phyloP scores from a whole-genome alignment of 345 rosid genomes.

The Erysimum cheiranthoides region DNA sequence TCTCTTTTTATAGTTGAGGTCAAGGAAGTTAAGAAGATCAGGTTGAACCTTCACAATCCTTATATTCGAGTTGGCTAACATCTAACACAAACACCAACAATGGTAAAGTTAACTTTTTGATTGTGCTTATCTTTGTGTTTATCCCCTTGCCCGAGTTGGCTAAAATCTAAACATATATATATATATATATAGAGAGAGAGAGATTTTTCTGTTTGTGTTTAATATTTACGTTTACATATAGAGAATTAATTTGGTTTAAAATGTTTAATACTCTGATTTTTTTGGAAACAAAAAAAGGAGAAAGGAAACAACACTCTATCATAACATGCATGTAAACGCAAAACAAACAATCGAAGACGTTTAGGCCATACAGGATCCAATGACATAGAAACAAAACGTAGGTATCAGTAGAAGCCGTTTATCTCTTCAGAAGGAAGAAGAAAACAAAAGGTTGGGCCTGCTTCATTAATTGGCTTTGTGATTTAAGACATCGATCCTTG shows the following conservation, averaged over 20 bases:
- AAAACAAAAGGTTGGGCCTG: constrained; percentile 44
- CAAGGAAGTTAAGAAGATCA: not conserved
- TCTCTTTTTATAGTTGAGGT: not conserved
- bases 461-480: constrained; percentile 41
- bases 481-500: constrained; percentile 38
- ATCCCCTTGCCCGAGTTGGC: not conserved
- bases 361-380: constrained; percentile 17
- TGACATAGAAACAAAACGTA: constrained; percentile 44
- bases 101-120: not conserved
- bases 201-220: not conserved
- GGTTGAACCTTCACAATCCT: constrained; percentile 1
- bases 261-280: not conserved
- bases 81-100: not conserved
- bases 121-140: not conserved
- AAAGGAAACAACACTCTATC: not conserved
- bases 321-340: constrained; percentile 37
- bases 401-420: constrained; percentile 35
- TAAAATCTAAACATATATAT: too few relatives aligned
- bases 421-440: constrained; percentile 28
- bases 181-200: not conserved
- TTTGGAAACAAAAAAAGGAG: not conserved
- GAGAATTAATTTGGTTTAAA: not conserved
- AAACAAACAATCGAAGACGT: constrained; percentile 17
- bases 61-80: constrained; percentile 2
- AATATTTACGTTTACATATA: not conserved